Percentiles rank a stretch among this genome's conserved stretches.
Conservation (phyloP, 2,329 filamentous ascomycete species). For the Curvularia sp. region DNA sequence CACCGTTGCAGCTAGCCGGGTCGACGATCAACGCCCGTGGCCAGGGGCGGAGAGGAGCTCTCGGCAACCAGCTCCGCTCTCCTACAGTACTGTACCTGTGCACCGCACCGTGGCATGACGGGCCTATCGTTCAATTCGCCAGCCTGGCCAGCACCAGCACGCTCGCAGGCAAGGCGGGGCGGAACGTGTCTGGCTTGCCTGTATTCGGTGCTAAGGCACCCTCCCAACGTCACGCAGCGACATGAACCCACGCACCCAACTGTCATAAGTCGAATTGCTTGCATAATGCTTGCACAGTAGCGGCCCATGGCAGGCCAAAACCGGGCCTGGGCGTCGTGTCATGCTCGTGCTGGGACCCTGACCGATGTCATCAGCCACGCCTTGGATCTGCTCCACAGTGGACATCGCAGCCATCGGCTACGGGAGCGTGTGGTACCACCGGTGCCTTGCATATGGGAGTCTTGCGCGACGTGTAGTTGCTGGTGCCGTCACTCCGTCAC, state of each 20-base stretch:
- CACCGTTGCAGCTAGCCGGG: not conserved
- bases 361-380: conserved; percentile 11
- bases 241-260: not conserved
- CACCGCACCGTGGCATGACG: not conserved
- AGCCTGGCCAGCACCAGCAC: not conserved
- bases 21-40: conserved; percentile 7
- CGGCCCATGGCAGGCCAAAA: not conserved
- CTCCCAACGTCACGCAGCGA: not conserved
- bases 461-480: not conserved
- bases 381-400: conserved; percentile 10
- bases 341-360: conserved; percentile 1
- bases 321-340: not conserved
- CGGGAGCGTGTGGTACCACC: not conserved
- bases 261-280: not conserved
- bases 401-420: conserved; percentile 6
- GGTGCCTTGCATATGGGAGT: conserved; percentile 1
- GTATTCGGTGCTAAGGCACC: not conserved
- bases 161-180: conserved; percentile 4
- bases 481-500: too few relatives aligned
- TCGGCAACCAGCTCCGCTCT: conserved; percentile 16
- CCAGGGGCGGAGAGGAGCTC: conserved; percentile 24
- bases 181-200: conserved; percentile 8
- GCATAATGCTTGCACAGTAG: not conserved
- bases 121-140: not conserved
- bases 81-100: not conserved